Evolutionary conservation across 1,284 basidiomycete genomes (phyloP), one percentile per base, ranked within the genome.

Genomic region (Ceratobasidium sp.): DNA sequence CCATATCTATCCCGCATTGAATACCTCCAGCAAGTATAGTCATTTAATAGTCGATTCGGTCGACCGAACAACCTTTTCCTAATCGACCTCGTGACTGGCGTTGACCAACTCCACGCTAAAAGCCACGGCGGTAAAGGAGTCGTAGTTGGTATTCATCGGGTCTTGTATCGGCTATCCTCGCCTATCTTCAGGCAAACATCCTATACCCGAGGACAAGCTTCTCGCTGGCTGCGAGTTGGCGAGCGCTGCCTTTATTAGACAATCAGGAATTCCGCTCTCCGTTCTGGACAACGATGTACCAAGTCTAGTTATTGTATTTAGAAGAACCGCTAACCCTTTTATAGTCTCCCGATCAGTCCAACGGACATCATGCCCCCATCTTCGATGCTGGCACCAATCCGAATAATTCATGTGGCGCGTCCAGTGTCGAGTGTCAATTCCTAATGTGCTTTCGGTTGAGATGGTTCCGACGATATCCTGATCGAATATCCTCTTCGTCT

Each of bases 61-160:
- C n/a, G n/a, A n/a, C n/a, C n/a, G n/a, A n/a, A n/a, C n/a, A n/a
- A n/a, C n/a, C n/a, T n/a, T n/a, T n/a, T n/a, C n/a, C n/a, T n/a
- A n/a, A n/a, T n/a, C n/a, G n/a, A n/a, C n/a, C n/a, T 58, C 7
- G 72, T 72, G 69, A 73, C 72, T 3, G 74, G 76, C 27, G 76
- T 80, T 27, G 79, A 81, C 70, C 75, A 75, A 64, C 77, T 82
- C 8, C 82, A 84, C 55, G 76, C 76, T 2, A 69, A 76, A 38
- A 82, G 82, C 20, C 79, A 78, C 72, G 76, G 76, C 53, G 82
- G 82, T 34, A 77, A 79, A 35, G 82, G 82, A 10, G 77, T 82
- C 73, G 79, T 78, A 52, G 78, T 84, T 13, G 82, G 77, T n/a
- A 76, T 84, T n/a, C 57, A 78, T 82, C 55, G 77, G 81, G 70